These are phyloP conservation scores for Psilocybe mexicana DNA, from an alignment of 1,284 basidiomycete species.

Conservation along the genomic window DNA sequence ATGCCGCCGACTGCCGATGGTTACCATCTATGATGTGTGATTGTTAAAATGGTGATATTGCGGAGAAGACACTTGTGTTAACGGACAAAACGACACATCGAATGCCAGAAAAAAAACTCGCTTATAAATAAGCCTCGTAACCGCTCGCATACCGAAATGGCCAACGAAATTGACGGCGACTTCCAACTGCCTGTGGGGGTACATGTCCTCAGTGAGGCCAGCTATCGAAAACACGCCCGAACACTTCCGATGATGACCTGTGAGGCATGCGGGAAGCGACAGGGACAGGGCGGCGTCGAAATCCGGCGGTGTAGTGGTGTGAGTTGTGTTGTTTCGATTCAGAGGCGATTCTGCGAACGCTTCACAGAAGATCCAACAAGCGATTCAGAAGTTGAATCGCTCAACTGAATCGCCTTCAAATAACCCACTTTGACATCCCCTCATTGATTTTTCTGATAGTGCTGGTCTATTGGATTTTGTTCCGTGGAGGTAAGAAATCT, in stretches of 20 bases:
- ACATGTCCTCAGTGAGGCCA: constrained; percentile 4
- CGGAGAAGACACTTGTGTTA: too few species aligned
- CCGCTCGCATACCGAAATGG: not conserved
- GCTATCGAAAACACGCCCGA: constrained; percentile 8
- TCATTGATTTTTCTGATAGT: not conserved
- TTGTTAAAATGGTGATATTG: too few species aligned
- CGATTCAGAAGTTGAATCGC: not conserved
- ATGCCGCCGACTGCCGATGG: too few species aligned
- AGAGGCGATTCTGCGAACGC: not conserved
- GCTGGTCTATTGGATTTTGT: constrained; percentile 8
- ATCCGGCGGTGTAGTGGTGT: constrained; percentile 8
- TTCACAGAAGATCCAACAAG: not conserved
- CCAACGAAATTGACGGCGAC: constrained; percentile 3
- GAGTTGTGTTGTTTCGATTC: not conserved
- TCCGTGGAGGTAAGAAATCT: constrained; percentile 5
- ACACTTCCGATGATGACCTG: constrained; percentile 3
- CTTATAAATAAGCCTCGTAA: too few species aligned
- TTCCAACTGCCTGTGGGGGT: constrained; percentile 7
- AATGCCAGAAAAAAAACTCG: too few species aligned
- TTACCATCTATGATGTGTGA: too few species aligned
- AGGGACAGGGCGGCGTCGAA: constrained; percentile 5
- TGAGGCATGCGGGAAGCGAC: constrained; percentile 2
- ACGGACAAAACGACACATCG: too few species aligned
- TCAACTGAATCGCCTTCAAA: too few species aligned
- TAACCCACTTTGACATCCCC: too few species aligned